phyloP scores from a whole-genome alignment of 176 grass and related monocot species.

The Musa troglodytarum region DNA sequence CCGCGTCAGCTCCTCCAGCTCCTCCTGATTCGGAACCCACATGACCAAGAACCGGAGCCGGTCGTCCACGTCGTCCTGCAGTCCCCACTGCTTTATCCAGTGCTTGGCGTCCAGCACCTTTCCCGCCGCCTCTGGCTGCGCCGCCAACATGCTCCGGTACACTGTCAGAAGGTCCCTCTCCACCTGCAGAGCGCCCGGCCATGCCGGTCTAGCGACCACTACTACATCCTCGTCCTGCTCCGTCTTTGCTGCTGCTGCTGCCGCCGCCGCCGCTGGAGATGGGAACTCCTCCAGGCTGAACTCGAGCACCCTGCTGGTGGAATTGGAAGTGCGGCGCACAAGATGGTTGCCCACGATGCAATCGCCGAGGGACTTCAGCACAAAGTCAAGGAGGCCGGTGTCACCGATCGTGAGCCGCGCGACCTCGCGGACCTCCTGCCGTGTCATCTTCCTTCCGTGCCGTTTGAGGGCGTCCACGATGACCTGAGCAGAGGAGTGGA shows the following conservation, averaged over 20 bases:
- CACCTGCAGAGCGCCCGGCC: conserved; percentile 32
- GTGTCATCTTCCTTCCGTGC: conserved; percentile 48
- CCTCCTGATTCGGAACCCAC: conserved; percentile 55
- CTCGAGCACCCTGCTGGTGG: conserved; percentile 52
- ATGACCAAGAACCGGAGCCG: conserved; percentile 65
- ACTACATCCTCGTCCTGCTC: conserved; percentile 23
- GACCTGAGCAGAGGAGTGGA: conserved; percentile 57
- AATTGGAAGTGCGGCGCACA: conserved; percentile 51
- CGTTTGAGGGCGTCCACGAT: conserved; percentile 60
- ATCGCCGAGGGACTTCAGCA: conserved; percentile 74
- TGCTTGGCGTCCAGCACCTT: conserved; percentile 74
- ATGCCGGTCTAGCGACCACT: conserved; percentile 13
- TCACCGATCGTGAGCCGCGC: conserved; percentile 70
- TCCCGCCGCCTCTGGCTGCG: conserved; percentile 29
- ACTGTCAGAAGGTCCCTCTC: conserved; percentile 51
- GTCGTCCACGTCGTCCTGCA: conserved; percentile 71
- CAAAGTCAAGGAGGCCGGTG: conserved; percentile 87
- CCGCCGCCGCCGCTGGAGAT: conserved; percentile 3
- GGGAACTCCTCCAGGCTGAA: conserved; percentile 63
- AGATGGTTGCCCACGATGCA: conserved; percentile 51
- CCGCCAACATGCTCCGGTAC: conserved; percentile 45
- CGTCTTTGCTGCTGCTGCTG: not conserved
- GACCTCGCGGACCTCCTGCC: conserved; percentile 78
- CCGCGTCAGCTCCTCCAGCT: conserved; percentile 45
- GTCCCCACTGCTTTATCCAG: conserved; percentile 84